Evolutionary conservation across 345 rosid species (phyloP), one percentile per base, ranked within the genome.

Genomic region (Euphorbia tirucalli): DNA sequence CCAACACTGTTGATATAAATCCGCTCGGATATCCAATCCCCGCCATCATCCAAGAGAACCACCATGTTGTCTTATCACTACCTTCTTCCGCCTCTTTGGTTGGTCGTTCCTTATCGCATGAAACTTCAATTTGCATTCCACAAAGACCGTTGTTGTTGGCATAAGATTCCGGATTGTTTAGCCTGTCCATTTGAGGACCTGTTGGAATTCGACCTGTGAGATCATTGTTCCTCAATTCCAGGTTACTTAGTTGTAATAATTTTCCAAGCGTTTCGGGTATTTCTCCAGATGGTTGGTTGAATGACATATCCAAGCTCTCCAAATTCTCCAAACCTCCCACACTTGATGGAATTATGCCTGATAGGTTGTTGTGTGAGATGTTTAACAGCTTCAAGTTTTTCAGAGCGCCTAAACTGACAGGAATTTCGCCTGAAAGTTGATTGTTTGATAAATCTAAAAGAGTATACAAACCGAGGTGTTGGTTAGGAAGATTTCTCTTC

Each of bases 171-270:
- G 61, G 71, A 67, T 67, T 39, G 19, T 60, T 60, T 15, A 60
- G 15, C 60, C 14, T 56, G 14, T 56, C 60, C 55, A 63, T 39
- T 21, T 37, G 66, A 32, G 66, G 49, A 32, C 66, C 66, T 5
- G 6, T 39, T 25, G 68, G 68, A 43, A 65, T 22, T 6, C 16
- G 30, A 43, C 68, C 68, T 0, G 15, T 39, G 10, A 65, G 54
- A 28, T 43, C 43, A 21, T 41, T 65, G n/a, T 65, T 65, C 1
- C 54, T 65, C 54, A 65, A n/a, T n/a, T 65, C 68, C 52, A 65
- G 43, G 31, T 9, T 16, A n/a, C 28, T 21, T 22, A 64, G 11
- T 13, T 64, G 18, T 30, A 65, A 14, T 0, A 65, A 35, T 19
- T 43, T 65, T 8, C 31, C 60, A n/a, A 52, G 35, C 1, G 71